phyloP scores from a whole-genome alignment of 768 basidiomycete species.

The Cyathus striatus region DNA sequence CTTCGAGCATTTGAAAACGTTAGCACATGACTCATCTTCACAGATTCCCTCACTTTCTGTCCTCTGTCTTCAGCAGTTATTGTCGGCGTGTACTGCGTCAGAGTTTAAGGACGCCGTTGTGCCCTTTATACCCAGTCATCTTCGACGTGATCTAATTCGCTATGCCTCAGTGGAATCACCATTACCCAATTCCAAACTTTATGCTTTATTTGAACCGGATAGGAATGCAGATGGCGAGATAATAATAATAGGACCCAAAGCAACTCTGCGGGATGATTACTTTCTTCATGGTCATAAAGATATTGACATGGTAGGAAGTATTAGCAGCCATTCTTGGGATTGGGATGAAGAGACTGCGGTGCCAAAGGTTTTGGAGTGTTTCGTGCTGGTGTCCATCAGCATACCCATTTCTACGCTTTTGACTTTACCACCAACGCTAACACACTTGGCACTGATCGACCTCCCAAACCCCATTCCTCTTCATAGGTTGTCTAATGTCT shows the following conservation, averaged over 20 bases:
- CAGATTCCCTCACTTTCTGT: conserved; percentile 45
- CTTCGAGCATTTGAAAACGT: conserved; percentile 24
- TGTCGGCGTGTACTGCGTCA: conserved; percentile 27
- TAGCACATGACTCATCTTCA: conserved; percentile 5
- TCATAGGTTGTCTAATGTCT: conserved; percentile 50
- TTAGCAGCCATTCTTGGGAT: too few species aligned
- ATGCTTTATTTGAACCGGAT: conserved; percentile 41
- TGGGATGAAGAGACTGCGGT: conserved; percentile 44
- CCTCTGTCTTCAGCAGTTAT: conserved; percentile 51
- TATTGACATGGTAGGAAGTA: background rate
- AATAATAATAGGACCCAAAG: conserved; percentile 54
- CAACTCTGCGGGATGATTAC: conserved; percentile 35
- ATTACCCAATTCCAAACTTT: conserved; percentile 42
- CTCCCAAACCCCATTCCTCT: conserved; percentile 44
- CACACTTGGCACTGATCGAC: conserved; percentile 53
- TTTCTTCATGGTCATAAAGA: conserved; percentile 19
- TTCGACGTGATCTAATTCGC: conserved; percentile 54
- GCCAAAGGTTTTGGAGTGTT: conserved; percentile 31
- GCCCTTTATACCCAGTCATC: conserved; percentile 51
- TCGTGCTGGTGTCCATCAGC: conserved; percentile 46
- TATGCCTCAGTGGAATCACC: conserved; percentile 55
- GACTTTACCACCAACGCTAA: conserved; percentile 59
- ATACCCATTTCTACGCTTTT: conserved; percentile 40
- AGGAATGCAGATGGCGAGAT: conserved; percentile 61
- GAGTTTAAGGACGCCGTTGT: conserved; percentile 43